phyloP scores from a whole-genome alignment of 345 rosid genomes.

The Brassica carinata region DNA sequence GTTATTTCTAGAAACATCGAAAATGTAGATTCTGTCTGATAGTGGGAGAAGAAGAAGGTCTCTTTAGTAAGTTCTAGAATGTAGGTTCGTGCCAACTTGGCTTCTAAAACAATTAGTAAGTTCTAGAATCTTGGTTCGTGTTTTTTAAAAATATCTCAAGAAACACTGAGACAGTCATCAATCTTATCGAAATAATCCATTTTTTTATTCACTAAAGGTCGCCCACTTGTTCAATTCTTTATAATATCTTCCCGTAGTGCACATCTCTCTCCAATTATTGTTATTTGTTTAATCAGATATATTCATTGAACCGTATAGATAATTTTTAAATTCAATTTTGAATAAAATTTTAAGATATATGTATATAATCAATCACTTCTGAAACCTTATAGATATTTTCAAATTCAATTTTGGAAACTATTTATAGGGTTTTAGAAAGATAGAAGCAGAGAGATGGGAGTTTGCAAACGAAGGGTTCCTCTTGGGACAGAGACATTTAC shows the following conservation, averaged over 20 bases:
- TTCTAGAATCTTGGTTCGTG: conserved; percentile 29
- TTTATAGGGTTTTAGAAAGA: conserved; percentile 86
- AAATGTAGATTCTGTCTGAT: conserved; percentile 15
- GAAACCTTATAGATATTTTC: neutral
- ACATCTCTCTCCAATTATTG: conserved; percentile 35
- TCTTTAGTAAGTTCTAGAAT: conserved; percentile 40
- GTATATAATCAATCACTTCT: too few relatives aligned
- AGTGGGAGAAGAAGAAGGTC: conserved; percentile 24
- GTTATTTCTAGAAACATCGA: conserved; percentile 31
- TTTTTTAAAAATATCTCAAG: conserved; percentile 4
- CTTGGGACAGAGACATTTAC: conserved; percentile 80
- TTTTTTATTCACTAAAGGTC: conserved; percentile 25
- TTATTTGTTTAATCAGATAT: neutral
- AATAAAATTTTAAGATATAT: too few relatives aligned
- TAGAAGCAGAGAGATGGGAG: conserved; percentile 98
- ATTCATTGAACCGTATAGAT: neutral
- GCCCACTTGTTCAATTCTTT: conserved; percentile 33
- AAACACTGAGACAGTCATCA: conserved; percentile 13
- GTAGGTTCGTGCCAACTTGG: conserved; percentile 18
- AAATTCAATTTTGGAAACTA: neutral
- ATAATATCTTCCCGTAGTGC: neutral
- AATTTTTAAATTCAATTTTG: neutral
- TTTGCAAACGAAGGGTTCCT: conserved; percentile 94
- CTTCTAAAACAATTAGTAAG: conserved; percentile 31
- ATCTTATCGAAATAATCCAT: conserved; percentile 18